Conservation (phyloP, 176 grass and related monocot genomes). For the Zoysia pacifica region DNA sequence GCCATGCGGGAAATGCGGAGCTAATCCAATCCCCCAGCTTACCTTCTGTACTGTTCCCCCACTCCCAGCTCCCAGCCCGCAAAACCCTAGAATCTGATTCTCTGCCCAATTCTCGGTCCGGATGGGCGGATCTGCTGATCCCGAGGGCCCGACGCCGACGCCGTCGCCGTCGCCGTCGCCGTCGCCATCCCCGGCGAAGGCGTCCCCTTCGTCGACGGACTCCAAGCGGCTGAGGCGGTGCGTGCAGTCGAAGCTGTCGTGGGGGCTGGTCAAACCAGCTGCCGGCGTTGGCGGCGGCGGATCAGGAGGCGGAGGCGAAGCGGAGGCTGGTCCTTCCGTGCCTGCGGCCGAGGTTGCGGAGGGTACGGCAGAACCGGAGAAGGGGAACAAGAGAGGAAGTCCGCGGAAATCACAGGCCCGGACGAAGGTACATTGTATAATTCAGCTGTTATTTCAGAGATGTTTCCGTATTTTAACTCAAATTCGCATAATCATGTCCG, state of each 20-base stretch:
- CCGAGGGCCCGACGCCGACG: constrained; percentile 34
- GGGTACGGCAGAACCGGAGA: constrained; percentile 27
- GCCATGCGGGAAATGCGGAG: constrained; percentile 46
- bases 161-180: no score
- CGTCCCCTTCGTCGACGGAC: constrained; percentile 43
- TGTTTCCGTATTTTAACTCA: neutral
- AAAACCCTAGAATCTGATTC: constrained; percentile 43
- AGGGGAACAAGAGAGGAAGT: constrained; percentile 29
- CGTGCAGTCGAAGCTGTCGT: constrained; percentile 71
- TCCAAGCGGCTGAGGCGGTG: constrained; percentile 37
- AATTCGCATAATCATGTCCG: neutral
- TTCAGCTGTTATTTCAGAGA: neutral
- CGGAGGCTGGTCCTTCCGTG: neutral
- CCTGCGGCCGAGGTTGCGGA: constrained; percentile 10
- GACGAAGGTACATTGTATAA: constrained; percentile 46
- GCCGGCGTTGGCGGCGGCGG: neutral
- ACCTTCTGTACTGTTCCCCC: neutral
- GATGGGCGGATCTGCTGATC: constrained; percentile 47
- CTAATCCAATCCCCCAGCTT: constrained; percentile 22
- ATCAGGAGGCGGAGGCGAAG: neutral
- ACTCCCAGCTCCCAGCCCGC: neutral
- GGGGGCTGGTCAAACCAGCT: constrained; percentile 32
- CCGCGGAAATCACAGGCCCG: constrained; percentile 26
- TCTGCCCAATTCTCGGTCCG: constrained; percentile 8
- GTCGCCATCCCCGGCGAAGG: constrained; percentile 37